phyloP scores from a whole-genome alignment of 208 protist species.

The Balamuthia mandrillaris region DNA sequence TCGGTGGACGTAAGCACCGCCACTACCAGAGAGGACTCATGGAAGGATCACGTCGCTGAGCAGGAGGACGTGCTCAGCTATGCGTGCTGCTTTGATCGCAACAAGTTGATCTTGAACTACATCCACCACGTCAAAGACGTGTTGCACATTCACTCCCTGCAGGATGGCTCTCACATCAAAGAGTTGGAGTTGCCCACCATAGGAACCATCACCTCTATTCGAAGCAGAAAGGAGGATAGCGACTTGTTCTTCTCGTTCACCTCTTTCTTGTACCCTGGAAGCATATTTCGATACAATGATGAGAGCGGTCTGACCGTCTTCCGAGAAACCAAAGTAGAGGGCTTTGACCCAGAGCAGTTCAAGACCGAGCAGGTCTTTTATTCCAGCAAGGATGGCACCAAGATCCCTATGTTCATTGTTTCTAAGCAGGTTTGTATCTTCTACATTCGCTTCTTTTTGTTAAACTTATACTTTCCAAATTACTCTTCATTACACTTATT shows the following conservation, averaged over 20 bases:
- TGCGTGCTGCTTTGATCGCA: conserved; percentile 57
- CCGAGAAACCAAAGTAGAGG: conserved; percentile 1
- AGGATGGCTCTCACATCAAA: background rate
- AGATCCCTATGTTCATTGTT: conserved; percentile 64
- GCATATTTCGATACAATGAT: background rate
- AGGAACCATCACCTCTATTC: background rate
- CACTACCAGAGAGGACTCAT: conserved; percentile 10
- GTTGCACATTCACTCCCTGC: background rate
- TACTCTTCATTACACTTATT: too few relatives aligned
- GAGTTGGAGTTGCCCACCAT: background rate
- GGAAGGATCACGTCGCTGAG: conserved; percentile 75
- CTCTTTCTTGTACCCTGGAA: conserved; percentile 25
- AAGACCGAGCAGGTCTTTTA: conserved; percentile 61
- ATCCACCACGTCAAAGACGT: conserved; percentile 86
- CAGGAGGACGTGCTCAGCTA: conserved; percentile 72
- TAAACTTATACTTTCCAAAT: too few relatives aligned
- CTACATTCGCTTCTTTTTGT: too few relatives aligned
- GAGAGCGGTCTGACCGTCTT: background rate
- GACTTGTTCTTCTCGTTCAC: conserved; percentile 9
- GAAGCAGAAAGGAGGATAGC: background rate
- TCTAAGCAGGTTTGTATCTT: too few relatives aligned
- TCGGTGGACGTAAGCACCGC: conserved; percentile 69
- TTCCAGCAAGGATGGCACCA: conserved; percentile 62
- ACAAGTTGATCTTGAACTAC: conserved; percentile 82
- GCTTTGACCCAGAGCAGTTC: conserved; percentile 41